Conservation (phyloP, 2,329 filamentous ascomycete genomes). For the Dothidotthia symphoricarpi region DNA sequence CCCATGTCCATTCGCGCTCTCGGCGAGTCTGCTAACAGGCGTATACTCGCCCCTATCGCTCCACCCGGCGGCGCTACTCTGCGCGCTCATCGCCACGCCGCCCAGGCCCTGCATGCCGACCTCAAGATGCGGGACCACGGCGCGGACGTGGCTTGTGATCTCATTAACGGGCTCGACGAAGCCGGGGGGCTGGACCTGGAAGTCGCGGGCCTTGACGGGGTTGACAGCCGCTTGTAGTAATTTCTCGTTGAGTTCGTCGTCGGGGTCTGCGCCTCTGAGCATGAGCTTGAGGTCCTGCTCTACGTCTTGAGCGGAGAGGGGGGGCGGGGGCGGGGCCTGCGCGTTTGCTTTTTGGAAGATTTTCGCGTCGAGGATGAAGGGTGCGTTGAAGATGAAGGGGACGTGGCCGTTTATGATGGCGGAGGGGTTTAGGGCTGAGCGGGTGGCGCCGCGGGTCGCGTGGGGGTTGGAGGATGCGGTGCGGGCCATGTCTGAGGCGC, state of each 20-base stretch:
- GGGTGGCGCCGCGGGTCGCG: constrained; percentile 51
- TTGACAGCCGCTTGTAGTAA: constrained; percentile 38
- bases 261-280: constrained; percentile 38
- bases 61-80: constrained; percentile 39
- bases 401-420: constrained; percentile 44
- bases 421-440: constrained; percentile 56
- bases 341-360: constrained; percentile 50
- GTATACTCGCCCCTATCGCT: constrained; percentile 39
- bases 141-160: constrained; percentile 33
- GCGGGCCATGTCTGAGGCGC: constrained; percentile 59
- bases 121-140: constrained; percentile 35
- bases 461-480: constrained; percentile 59
- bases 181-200: constrained; percentile 36
- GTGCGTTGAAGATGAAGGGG: constrained; percentile 45
- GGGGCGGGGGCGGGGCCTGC: constrained; percentile 48
- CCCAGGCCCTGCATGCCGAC: constrained; percentile 28
- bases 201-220: constrained; percentile 35
- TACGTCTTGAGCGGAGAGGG: constrained; percentile 45
- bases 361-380: constrained; percentile 47
- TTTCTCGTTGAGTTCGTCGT: constrained; percentile 42
- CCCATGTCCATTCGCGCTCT: constrained; percentile 24
- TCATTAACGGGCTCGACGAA: constrained; percentile 33
- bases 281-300: constrained; percentile 53
- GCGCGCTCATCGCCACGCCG: constrained; percentile 43
- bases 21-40: constrained; percentile 36